Conservation (phyloP, 805 yeast species). For the Kluyveromyces lactis region DNA sequence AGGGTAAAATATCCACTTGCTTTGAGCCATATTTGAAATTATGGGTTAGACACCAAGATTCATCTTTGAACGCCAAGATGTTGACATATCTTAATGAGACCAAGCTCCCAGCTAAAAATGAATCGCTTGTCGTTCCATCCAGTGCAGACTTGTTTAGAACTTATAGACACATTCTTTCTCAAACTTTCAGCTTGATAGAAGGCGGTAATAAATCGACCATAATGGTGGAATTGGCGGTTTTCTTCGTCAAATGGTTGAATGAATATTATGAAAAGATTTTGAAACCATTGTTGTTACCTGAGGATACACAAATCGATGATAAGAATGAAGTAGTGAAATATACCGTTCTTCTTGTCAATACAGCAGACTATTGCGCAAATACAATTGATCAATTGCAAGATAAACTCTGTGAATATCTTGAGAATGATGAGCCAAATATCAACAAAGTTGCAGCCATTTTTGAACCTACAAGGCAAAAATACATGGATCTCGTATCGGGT, state of each 20-base stretch:
- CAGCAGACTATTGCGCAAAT: slow-evolving; percentile 80
- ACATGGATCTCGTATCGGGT: slow-evolving; percentile 47
- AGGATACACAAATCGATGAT: slow-evolving; percentile 32
- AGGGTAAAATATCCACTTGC: slow-evolving; percentile 46
- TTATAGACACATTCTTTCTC: slow-evolving; percentile 65
- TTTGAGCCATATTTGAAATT: slow-evolving; percentile 80
- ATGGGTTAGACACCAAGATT: slow-evolving; percentile 85
- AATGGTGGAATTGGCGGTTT: slow-evolving; percentile 37
- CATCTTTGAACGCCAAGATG: slow-evolving; percentile 50
- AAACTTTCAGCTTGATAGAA: slow-evolving; percentile 49
- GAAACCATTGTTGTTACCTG: slow-evolving; percentile 39
- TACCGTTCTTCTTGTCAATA: slow-evolving; percentile 67
- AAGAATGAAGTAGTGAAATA: slow-evolving; percentile 54
- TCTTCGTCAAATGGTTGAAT: slow-evolving; percentile 59
- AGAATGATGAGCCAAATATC: slow-evolving; percentile 21
- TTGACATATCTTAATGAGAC: slow-evolving; percentile 54
- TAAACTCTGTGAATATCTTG: slow-evolving; percentile 37
- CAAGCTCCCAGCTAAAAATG: slow-evolving; percentile 43
- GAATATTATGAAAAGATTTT: slow-evolving; percentile 49
- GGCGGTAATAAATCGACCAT: slow-evolving; percentile 31
- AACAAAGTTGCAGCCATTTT: slow-evolving; percentile 40
- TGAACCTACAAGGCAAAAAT: slow-evolving; percentile 47
- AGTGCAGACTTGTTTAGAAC: slow-evolving; percentile 79
- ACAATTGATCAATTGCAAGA: slow-evolving; percentile 75
- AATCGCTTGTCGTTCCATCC: slow-evolving; percentile 68